Percentiles rank a stretch among this genome's conserved stretches.
phyloP scores from a whole-genome alignment of 345 rosid genomes.

The Lumnitzera racemosa region DNA sequence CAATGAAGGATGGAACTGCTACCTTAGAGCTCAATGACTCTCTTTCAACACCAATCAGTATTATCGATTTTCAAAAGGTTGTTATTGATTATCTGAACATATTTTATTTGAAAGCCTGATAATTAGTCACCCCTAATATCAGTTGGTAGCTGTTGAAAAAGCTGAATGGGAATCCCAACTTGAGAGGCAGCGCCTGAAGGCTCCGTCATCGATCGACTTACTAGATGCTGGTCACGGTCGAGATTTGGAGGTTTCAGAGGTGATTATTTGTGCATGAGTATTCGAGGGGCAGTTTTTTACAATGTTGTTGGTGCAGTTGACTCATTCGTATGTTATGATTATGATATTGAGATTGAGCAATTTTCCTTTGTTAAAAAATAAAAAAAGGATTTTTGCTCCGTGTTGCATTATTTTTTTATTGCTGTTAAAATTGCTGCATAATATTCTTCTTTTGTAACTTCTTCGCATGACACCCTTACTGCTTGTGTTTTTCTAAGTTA shows the following conservation, averaged over 20 bases:
- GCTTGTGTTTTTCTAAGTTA: slow-evolving; percentile 34
- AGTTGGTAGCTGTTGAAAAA: slow-evolving; percentile 18
- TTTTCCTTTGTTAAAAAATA: too few relatives aligned
- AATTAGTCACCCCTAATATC: not conserved
- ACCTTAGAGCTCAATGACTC: slow-evolving; percentile 34
- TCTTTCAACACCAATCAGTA: slow-evolving; percentile 40
- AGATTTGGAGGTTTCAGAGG: slow-evolving; percentile 49
- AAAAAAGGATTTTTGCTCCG: too few relatives aligned
- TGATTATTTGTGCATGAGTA: slow-evolving; percentile 14
- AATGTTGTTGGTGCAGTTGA: too few relatives aligned
- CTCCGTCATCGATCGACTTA: slow-evolving; percentile 54
- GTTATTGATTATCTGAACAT: not conserved
- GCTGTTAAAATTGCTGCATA: too few relatives aligned
- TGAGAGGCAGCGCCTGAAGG: slow-evolving; percentile 35
- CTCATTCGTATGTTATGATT: too few relatives aligned
- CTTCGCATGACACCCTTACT: not conserved
- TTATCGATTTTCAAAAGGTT: slow-evolving; percentile 65
- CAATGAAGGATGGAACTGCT: slow-evolving; percentile 18
- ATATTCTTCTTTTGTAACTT: too few relatives aligned
- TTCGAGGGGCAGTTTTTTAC: too few relatives aligned
- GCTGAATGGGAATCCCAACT: slow-evolving; percentile 43
- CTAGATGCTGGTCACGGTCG: slow-evolving; percentile 35
- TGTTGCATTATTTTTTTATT: too few relatives aligned
- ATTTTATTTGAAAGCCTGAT: not conserved
- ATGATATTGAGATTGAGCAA: too few relatives aligned